Conservation (phyloP, 176 grass and related monocot genomes). For the Aegilops longissima region DNA sequence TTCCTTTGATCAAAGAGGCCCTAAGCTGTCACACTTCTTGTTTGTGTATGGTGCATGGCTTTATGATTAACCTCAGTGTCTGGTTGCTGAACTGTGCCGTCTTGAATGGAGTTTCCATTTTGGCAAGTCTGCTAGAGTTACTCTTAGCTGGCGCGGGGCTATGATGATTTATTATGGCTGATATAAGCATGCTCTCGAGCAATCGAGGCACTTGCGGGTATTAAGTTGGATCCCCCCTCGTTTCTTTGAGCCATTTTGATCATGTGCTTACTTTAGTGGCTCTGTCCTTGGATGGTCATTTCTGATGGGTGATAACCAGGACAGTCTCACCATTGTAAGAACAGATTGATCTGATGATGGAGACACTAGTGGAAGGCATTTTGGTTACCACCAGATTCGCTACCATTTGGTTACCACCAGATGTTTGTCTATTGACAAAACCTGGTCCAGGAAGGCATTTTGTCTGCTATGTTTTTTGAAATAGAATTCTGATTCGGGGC, state of each 20-base stretch:
- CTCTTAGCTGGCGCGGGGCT: neutral
- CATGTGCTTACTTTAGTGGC: neutral
- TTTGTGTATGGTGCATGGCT: too few species aligned
- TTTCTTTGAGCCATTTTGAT: constrained; percentile 7
- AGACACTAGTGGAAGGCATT: neutral
- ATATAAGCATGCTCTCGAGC: constrained; percentile 6
- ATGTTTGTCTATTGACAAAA: too few species aligned
- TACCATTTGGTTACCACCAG: too few species aligned
- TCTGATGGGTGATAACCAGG: constrained; percentile 15
- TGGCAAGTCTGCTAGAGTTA: too few species aligned
- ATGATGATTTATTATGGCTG: constrained; percentile 31
- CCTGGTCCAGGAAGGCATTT: too few species aligned
- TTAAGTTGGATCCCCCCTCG: neutral
- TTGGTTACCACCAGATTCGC: neutral
- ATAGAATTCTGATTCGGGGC: too few species aligned
- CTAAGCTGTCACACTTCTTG: too few species aligned
- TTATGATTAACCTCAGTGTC: too few species aligned
- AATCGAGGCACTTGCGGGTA: neutral
- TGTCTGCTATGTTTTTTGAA: too few species aligned
- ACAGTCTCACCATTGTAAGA: neutral
- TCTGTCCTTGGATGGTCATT: constrained; percentile 35
- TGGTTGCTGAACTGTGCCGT: too few species aligned
- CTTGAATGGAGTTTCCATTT: too few species aligned
- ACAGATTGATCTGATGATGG: neutral
- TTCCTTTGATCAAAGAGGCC: too few species aligned